Evolutionary conservation across 768 basidiomycete genomes (phyloP), one percentile per base, ranked within the genome.

Genomic region (Cubamyces sp.): DNA sequence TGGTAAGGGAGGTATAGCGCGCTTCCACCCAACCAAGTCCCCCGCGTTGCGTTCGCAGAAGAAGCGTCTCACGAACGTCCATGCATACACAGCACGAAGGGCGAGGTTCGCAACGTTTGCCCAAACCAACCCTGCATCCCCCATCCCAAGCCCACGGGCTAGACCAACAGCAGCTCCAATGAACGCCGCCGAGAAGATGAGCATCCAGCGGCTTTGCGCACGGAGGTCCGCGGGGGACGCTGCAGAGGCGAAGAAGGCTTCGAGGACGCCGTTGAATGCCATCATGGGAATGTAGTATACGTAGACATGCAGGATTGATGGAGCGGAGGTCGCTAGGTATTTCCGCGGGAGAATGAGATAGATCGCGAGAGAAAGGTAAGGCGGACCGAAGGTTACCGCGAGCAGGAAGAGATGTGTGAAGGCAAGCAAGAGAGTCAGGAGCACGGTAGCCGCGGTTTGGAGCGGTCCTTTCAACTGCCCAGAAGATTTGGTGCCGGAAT

Each of bases 271-370:
- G 70, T 99, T 99, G 66, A 94, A 76, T 5, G 91, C 91, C 69
- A 99, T 82, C 21, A 91, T 82, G 0, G 97, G 97, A 66, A 98
- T 88, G 68, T 96, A 96, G 79, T 84, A 89, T 23, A 93, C 74
- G 85, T 95, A 99, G 0, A 88, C 85, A 14, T 76, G 74, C 6
- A 99, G 84, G 40, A 96, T 89, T 15, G 74, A 65, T 0, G 93
- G 89, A 0, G 96, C 95, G 45, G 91, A 92, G 0, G 95, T 94
- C 43, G 79, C 69, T 39, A 86, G 78, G 74, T 92, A 92, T 62
- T 83, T 81, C 21, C 69, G 74, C 19, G 91, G 94, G 8, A 98
- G 84, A 30, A 96, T 74, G 37, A 95, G 69, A 1, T 83, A 82
- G 41, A 91, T 75, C 18, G 88, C 74, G 11, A 94, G 78, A 0